phyloP scores from a whole-genome alignment of 371 early-diverging fungal species.

The Haplosporangium sp. region DNA sequence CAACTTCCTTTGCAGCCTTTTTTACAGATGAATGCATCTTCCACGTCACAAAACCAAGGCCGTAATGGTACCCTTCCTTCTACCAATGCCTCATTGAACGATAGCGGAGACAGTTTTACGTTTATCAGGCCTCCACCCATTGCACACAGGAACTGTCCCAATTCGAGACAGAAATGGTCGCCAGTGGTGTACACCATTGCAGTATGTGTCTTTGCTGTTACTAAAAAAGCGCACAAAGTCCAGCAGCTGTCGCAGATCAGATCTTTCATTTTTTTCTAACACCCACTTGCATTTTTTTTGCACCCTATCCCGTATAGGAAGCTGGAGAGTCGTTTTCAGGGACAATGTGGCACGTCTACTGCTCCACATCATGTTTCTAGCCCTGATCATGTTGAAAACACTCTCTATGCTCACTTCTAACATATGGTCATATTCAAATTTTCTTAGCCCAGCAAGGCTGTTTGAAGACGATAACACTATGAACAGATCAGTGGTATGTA shows the following conservation, averaged over 20 bases:
- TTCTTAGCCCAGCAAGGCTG: conserved; percentile 16
- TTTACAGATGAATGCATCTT: too few relatives aligned
- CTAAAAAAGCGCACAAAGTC: not conserved
- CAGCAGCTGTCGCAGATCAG: too few relatives aligned
- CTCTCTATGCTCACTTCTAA: too few relatives aligned
- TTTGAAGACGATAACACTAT: conserved; percentile 4
- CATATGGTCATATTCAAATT: too few relatives aligned
- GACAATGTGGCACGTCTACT: conserved; percentile 6
- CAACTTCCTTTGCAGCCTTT: too few relatives aligned
- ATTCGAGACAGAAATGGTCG: conserved; percentile 42
- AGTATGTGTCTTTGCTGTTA: not conserved
- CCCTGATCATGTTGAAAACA: too few relatives aligned
- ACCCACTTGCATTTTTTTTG: not conserved
- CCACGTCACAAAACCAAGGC: not conserved
- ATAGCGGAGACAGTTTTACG: not conserved
- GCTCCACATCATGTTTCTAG: not conserved
- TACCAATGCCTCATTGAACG: not conserved
- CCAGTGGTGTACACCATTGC: conserved; percentile 26
- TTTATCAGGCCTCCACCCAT: too few relatives aligned
- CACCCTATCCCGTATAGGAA: conserved; percentile 4
- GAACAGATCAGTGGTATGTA: not conserved
- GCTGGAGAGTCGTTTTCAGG: conserved; percentile 13
- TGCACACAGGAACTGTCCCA: not conserved
- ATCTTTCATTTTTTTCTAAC: not conserved
- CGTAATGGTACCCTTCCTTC: too few relatives aligned